Evolutionary conservation across 768 basidiomycete species (phyloP).

Genomic region (Lactarius trivialis): DNA sequence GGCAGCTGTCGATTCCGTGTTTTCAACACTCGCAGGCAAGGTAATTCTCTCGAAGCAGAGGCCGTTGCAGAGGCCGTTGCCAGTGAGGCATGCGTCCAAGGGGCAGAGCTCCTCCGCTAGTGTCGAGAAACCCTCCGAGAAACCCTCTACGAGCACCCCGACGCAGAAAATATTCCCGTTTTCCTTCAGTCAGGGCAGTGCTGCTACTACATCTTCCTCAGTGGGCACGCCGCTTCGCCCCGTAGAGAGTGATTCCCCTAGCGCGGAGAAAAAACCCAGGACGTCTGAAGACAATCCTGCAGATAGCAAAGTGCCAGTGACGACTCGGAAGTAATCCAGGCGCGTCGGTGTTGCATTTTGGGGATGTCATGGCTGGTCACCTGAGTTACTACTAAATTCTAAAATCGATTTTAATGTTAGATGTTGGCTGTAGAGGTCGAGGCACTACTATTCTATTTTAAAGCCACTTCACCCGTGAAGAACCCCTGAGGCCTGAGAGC

Average conservation of each 20-base stretch:
- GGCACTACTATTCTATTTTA: not conserved
- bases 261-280: not conserved
- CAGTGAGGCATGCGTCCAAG: not conserved
- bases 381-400: not conserved
- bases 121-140: not conserved
- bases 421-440: not conserved
- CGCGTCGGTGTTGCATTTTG: not conserved
- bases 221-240: not conserved
- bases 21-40: not conserved
- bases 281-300: not conserved
- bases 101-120: no score
- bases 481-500: not conserved
- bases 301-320: not conserved
- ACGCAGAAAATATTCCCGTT: not conserved
- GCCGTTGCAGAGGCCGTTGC: not conserved
- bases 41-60: not conserved
- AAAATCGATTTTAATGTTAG: not conserved
- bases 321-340: not conserved
- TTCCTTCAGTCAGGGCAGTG: not conserved
- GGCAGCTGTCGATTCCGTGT: not conserved
- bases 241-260: not conserved
- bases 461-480: not conserved
- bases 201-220: not conserved
- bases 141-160: not conserved
- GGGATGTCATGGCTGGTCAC: not conserved